A percentile compares a stretch with the other conserved stretches of the same genome.
Conservation (phyloP, 2,329 filamentous ascomycete genomes). For the Cladosporium sp. region DNA sequence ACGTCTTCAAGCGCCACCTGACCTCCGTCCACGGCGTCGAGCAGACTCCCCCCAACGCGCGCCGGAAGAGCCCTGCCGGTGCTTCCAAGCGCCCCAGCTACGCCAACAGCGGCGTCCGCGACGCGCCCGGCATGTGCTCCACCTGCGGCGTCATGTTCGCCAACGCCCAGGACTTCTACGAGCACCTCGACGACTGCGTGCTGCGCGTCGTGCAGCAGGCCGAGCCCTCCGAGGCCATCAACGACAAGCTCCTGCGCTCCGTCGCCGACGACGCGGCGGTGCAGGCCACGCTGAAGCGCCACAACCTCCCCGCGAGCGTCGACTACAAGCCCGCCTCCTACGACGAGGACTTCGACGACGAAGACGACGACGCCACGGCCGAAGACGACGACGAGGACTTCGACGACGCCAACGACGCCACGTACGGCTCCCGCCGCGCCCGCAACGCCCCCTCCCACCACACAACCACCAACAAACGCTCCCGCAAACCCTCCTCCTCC, state of each 20-base stretch:
- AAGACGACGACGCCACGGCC: conserved; percentile 38
- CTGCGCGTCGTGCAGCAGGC: conserved; percentile 56
- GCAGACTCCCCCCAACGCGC: conserved; percentile 85
- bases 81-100: conserved; percentile 56
- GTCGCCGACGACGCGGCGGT: conserved; percentile 56
- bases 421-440: conserved; percentile 44
- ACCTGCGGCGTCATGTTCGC: conserved; percentile 81
- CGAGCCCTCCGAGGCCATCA: conserved; percentile 53
- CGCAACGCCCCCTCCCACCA: conserved; percentile 19
- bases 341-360: conserved; percentile 54
- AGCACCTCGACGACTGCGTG: conserved; percentile 75
- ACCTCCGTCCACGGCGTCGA: conserved; percentile 88
- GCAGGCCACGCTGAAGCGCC: conserved; percentile 52
- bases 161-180: conserved; percentile 93
- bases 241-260: conserved; percentile 49
- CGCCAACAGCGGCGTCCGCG: conserved; percentile 65
- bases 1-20: conserved; percentile 91
- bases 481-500: conserved; percentile 35
- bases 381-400: not conserved
- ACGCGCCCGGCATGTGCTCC: conserved; percentile 81
- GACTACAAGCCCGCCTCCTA: conserved; percentile 39
- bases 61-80: conserved; percentile 57
- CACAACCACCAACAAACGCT: conserved; percentile 36
- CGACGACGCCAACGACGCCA: conserved; percentile 40
- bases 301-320: conserved; percentile 48